Evolutionary conservation across 2,329 filamentous ascomycete species (phyloP), one percentile per base, ranked within the genome.

Genomic region (Microdochium trichocladiopsis): DNA sequence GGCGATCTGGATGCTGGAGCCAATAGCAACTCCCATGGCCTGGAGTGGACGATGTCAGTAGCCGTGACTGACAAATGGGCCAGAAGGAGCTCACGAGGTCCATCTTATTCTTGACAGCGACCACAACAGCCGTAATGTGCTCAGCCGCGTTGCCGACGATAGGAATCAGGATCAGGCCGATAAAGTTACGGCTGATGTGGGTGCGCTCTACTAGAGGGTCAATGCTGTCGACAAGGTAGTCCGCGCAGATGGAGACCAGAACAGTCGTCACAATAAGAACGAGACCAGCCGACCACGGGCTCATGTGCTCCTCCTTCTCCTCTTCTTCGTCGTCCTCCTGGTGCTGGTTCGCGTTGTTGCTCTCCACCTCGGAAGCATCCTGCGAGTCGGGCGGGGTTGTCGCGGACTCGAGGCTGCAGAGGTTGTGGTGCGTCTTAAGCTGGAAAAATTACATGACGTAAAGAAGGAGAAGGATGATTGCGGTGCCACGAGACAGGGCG

Each of bases 371-470:
- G 14, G 28, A 48, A 41, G 52, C 55, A 52, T 61, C 47, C 48
- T 25, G 54, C 50, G 55, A 51, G 57, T 53, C 52, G 56, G 48
- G 33, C 5, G 53, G 28, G 43, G 61, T 56, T 47, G 55, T 52
- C 22, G 65, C 64, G 4, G 66, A 60, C 61, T 82, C 78, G 57
- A 73, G 71, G 58, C 87, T 84, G n/a, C n/a, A n/a, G n/a, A n/a
- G n/a, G n/a, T n/a, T n/a, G n/a, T n/a, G n/a, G n/a, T n/a, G n/a
- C n/a, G 62, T 89, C 53, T 77, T 79, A 41, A 93, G 80, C 68
- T 92, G 88, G 75, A 93, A 93, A 65, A 80, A 76, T 12, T 91
- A 93, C 57, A 91, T 73, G 51, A 87, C 77, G 66, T 93, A 93
- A 51, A 93, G 80, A 24, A 85, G 55, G 14, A 93, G 76, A 8